Base-by-base conservation (phyloP, 2,329 filamentous ascomycete genomes). In the Penicillium sp. region DNA sequence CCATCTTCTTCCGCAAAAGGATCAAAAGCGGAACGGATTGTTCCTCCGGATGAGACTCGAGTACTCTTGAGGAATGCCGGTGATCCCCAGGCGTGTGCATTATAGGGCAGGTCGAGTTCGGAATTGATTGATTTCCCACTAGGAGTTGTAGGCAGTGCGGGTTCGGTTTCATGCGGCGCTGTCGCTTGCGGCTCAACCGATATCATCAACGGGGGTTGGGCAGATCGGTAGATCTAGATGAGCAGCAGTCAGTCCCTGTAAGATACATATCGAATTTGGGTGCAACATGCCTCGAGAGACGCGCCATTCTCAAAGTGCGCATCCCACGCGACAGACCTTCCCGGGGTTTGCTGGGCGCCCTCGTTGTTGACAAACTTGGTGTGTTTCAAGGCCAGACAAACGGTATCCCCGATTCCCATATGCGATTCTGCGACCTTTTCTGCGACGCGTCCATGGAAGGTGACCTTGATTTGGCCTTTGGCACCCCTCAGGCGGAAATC, bases 381-480 rank as follows among this genome's bases (percentile, higher is more conserved):
- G 3, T 90, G 89, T 37, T 83, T 80, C 57, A 97, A 76, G 58
- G 82, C 80, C 60, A 97, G 70, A 4, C 82, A 72, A 31, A 97
- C 75, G 60, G 85, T 82, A 72, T 97, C 92, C 16, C 91, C 90
- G 61, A 91, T 93, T 2, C 88, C 87, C 25, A 96, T 75, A 12
- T 82, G 83, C 12, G 82, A 83, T 46, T 82, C 81, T 8, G 86
- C 84, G 38, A 95, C 79, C 18, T 82, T 83, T 64, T 85, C 85
- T 16, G 90, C 93, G 60, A 86, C 85, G 6, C 84, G 76, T 9
- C 87, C 89, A 31, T 81, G 79, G 63, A 97, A 91, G 40, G 87
- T 83, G 46, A 91, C 83, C 54, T 91, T 87, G 23, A 96, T 85
- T 73, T 96, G 91, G 13, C 93, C 93, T 61, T 84, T 87, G 39